These are phyloP conservation scores for Hepatocystis sp. DNA, from an alignment of 169 alveolate species.

Conservation along the genomic window DNA sequence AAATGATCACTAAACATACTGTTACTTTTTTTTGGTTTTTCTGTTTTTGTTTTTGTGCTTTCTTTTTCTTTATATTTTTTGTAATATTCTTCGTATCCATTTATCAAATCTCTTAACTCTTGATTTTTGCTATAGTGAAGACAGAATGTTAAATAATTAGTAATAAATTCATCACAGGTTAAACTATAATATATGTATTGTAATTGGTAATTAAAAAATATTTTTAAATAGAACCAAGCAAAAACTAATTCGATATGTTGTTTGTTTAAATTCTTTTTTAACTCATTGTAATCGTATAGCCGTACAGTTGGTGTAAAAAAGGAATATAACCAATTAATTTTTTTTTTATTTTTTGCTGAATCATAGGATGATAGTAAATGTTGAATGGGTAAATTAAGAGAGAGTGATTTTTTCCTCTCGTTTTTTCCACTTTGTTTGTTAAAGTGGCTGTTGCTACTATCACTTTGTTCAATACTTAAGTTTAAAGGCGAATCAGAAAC, in stretches of 20 bases:
- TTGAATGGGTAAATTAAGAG: too few relatives aligned
- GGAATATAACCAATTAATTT: not conserved
- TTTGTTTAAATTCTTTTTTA: conserved; percentile 36
- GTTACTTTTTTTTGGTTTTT: too few relatives aligned
- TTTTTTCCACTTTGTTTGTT: too few relatives aligned
- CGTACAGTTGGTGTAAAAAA: conserved; percentile 3
- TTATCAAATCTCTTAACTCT: conserved; percentile 21
- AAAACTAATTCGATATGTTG: conserved; percentile 28
- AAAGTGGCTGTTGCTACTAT: conserved; percentile 12
- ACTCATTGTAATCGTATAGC: conserved; percentile 25
- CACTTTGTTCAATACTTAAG: not conserved
- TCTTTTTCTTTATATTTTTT: conserved; percentile 1
- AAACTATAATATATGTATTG: conserved; percentile 35
- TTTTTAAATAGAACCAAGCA: conserved; percentile 18
- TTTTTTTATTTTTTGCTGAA: conserved; percentile 7
- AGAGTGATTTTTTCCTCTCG: too few relatives aligned
- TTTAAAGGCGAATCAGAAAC: too few relatives aligned
- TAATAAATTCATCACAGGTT: conserved; percentile 30
- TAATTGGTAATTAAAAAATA: conserved; percentile 32
- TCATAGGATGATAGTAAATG: not conserved
- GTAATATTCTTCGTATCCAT: conserved; percentile 10
- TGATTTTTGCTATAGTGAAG: conserved; percentile 25
- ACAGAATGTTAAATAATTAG: conserved; percentile 35
- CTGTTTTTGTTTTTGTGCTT: not conserved
- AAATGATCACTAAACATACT: too few relatives aligned